Percentiles rank a stretch among this genome's conserved stretches.
These are phyloP conservation scores for Globisporangium alternatum DNA, from an alignment of 352 stramenopile genomes.

Conservation along the genomic window DNA sequence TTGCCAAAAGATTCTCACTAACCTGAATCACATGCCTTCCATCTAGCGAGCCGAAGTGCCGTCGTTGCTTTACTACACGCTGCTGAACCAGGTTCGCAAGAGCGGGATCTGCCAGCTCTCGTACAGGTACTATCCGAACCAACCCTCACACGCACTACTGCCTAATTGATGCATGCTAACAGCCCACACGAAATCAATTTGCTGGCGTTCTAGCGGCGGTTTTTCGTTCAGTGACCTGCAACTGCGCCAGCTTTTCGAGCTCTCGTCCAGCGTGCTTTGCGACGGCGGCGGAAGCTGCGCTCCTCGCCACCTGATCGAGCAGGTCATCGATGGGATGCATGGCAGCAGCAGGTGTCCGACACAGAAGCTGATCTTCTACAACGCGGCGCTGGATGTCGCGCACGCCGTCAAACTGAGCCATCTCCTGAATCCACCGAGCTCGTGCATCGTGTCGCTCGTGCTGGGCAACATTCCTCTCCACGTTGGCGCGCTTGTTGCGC, in stretches of 20 bases:
- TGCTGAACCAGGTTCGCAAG: constrained; percentile 67
- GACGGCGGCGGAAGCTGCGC: constrained; percentile 30
- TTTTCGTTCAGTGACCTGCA: constrained; percentile 39
- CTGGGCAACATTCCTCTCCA: constrained; percentile 51
- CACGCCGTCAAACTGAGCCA: constrained; percentile 32
- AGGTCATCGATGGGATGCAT: constrained; percentile 49
- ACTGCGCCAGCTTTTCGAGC: constrained; percentile 52
- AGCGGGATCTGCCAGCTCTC: constrained; percentile 65
- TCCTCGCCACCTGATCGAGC: constrained; percentile 36
- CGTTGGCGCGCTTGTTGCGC: constrained; percentile 29
- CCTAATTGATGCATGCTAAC: background rate
- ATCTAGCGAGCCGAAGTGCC: constrained; percentile 52
- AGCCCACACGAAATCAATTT: background rate
- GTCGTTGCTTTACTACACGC: constrained; percentile 65
- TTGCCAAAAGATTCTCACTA: background rate
- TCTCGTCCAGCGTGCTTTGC: constrained; percentile 59
- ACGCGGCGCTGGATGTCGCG: constrained; percentile 36
- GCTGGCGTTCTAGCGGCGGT: constrained; percentile 24
- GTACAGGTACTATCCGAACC: constrained; percentile 26
- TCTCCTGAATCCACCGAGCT: constrained; percentile 33
- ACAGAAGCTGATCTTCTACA: constrained; percentile 75
- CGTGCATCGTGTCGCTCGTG: constrained; percentile 49
- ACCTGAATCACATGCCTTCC: background rate
- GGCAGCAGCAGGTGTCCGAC: constrained; percentile 27
- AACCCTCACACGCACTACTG: background rate